A percentile compares a stretch with the other conserved stretches of the same genome.
Evolutionary conservation across 2,329 filamentous ascomycete genomes (phyloP).

Genomic region (Colletotrichum endophyticum): DNA sequence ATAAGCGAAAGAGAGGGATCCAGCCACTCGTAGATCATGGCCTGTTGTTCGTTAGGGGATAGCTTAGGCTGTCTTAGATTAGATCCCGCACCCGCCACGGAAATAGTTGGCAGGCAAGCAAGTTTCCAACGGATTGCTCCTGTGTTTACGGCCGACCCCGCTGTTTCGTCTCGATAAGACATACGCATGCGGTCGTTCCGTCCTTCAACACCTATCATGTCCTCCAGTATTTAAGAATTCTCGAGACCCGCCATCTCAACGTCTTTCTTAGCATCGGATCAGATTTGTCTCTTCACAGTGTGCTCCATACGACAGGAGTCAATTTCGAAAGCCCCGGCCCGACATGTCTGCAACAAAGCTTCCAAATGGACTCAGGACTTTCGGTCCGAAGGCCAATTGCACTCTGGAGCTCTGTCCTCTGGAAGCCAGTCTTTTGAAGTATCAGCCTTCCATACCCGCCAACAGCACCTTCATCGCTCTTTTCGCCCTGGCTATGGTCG

Average conservation of each 20-base stretch:
- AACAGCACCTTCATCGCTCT: slow-evolving; percentile 41
- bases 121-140: not conserved
- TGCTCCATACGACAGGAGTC: not conserved
- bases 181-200: not conserved
- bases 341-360: slow-evolving; percentile 2
- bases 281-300: not conserved
- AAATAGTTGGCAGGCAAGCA: not conserved
- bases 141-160: not conserved
- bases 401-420: slow-evolving; percentile 50
- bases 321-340: not conserved
- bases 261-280: not conserved
- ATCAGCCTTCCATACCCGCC: slow-evolving; percentile 41
- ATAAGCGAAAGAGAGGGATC: not conserved
- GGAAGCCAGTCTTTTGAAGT: slow-evolving; percentile 43
- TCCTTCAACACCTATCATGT: not conserved
- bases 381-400: slow-evolving; percentile 49
- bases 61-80: not conserved
- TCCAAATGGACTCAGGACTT: slow-evolving; percentile 28
- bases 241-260: not conserved
- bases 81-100: not conserved
- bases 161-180: not conserved
- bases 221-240: not conserved
- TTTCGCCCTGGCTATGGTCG: slow-evolving; percentile 45
- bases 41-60: not conserved
- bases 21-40: not conserved